Percentiles rank a stretch among this genome's conserved stretches.
These are phyloP conservation scores for Paecilomyces niveus DNA, from an alignment of 2,329 filamentous ascomycete genomes.

Conservation along the genomic window DNA sequence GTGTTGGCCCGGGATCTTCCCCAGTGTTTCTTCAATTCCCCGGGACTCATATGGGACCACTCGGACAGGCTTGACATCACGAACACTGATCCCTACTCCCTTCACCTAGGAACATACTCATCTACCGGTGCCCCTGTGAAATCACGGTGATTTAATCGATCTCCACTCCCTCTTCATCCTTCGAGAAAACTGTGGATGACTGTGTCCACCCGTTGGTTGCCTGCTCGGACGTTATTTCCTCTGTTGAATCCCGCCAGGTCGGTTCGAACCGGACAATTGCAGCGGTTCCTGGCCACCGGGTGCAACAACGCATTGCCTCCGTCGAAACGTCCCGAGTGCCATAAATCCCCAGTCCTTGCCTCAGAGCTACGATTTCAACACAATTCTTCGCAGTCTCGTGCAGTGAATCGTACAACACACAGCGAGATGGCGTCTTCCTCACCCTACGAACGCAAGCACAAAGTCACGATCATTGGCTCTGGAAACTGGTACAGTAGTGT, in stretches of 20 bases:
- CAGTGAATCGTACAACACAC: constrained; percentile 12
- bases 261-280: not conserved
- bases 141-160: not conserved
- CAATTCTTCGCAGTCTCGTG: constrained; percentile 16
- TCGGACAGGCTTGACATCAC: not conserved
- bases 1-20: not conserved
- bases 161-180: not conserved
- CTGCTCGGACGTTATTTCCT: not conserved
- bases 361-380: not conserved
- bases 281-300: not conserved
- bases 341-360: not conserved
- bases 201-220: not conserved
- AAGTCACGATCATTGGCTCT: constrained; percentile 74
- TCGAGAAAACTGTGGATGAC: not conserved
- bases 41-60: not conserved
- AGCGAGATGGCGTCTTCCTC: constrained; percentile 20
- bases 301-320: not conserved
- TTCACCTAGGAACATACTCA: not conserved
- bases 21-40: not conserved
- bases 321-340: not conserved
- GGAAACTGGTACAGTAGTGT: constrained; percentile 71
- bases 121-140: not conserved
- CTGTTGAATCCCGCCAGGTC: not conserved
- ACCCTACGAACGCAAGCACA: constrained; percentile 29
- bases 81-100: not conserved